A percentile compares a stretch with the other conserved stretches of the same genome.
phyloP scores from a whole-genome alignment of 345 rosid genomes.

The Cochlearia excelsa region DNA sequence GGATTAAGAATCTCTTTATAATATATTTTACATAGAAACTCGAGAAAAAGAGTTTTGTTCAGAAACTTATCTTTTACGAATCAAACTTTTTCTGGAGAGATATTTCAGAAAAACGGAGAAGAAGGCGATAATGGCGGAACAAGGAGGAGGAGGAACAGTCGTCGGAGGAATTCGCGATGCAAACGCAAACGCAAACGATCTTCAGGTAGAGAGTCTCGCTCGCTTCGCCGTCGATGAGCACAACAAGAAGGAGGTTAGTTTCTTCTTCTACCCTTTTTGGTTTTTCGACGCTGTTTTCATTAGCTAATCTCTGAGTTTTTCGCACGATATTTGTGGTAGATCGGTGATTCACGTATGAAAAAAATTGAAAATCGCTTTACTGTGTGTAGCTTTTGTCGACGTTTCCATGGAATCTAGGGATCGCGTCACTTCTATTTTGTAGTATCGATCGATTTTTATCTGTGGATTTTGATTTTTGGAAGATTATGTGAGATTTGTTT shows the following conservation, averaged over 20 bases:
- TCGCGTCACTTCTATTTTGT: slow-evolving; percentile 1
- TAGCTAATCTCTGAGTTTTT: background rate
- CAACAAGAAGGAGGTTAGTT: slow-evolving; percentile 68
- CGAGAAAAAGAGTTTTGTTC: background rate
- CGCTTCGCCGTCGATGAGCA: slow-evolving; percentile 88
- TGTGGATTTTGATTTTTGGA: background rate
- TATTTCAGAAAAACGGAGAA: background rate
- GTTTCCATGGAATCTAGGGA: background rate
- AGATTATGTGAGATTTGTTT: background rate
- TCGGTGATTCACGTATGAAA: background rate
- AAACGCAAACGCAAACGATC: slow-evolving; percentile 51
- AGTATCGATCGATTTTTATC: background rate
- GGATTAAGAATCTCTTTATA: slow-evolving; percentile 11
- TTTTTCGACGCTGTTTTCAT: background rate
- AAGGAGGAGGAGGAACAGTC: slow-evolving; percentile 33
- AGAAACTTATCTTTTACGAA: slow-evolving; percentile 2
- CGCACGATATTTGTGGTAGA: slow-evolving; percentile 1
- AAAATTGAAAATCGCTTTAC: slow-evolving; percentile 3
- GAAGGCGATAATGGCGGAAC: slow-evolving; percentile 32
- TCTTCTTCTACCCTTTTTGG: slow-evolving; percentile 9
- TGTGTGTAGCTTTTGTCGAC: background rate
- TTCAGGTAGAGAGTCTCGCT: slow-evolving; percentile 63
- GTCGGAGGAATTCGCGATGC: slow-evolving; percentile 56
- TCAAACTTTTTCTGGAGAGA: slow-evolving; percentile 11
- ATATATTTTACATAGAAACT: background rate